A percentile compares a stretch with the other conserved stretches of the same genome.
These are phyloP conservation scores for Naganishia kalamii DNA, from an alignment of 768 basidiomycete genomes.

Conservation along the genomic window DNA sequence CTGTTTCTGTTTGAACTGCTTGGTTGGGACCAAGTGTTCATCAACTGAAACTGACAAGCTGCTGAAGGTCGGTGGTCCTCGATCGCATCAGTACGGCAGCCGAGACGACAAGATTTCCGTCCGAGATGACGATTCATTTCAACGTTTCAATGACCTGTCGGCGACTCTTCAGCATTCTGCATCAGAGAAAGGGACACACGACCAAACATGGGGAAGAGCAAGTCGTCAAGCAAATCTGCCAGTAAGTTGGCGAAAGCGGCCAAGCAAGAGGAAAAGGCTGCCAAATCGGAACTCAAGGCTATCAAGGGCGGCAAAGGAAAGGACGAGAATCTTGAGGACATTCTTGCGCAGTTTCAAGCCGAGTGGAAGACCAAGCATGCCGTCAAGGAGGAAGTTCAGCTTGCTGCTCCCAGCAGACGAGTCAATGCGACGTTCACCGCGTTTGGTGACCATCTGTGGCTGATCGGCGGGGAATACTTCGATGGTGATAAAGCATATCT, in stretches of 20 bases:
- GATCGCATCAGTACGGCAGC: constrained; percentile 1
- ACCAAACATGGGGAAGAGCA: background rate
- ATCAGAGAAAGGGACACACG: background rate
- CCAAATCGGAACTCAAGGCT: constrained; percentile 44
- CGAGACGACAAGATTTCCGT: background rate
- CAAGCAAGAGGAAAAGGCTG: constrained; percentile 24
- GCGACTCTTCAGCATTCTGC: background rate
- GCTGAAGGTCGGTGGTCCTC: background rate
- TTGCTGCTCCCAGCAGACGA: constrained; percentile 72
- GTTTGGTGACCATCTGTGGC: constrained; percentile 74
- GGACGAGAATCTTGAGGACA: constrained; percentile 68
- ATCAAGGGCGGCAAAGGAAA: constrained; percentile 46
- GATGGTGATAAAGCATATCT: constrained; percentile 72
- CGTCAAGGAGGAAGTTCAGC: constrained; percentile 76
- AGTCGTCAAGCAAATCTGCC: constrained; percentile 8
- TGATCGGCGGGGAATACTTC: constrained; percentile 59
- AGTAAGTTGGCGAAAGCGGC: constrained; percentile 11
- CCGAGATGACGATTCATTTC: constrained; percentile 7
- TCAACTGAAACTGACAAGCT: background rate
- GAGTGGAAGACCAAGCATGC: constrained; percentile 73
- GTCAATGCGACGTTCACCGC: constrained; percentile 76
- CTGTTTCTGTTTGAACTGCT: background rate
- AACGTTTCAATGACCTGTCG: background rate
- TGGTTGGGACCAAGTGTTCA: background rate
- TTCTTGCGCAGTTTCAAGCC: constrained; percentile 62